Conservation (phyloP, 345 rosid species). For the Citrus mangshanensis region DNA sequence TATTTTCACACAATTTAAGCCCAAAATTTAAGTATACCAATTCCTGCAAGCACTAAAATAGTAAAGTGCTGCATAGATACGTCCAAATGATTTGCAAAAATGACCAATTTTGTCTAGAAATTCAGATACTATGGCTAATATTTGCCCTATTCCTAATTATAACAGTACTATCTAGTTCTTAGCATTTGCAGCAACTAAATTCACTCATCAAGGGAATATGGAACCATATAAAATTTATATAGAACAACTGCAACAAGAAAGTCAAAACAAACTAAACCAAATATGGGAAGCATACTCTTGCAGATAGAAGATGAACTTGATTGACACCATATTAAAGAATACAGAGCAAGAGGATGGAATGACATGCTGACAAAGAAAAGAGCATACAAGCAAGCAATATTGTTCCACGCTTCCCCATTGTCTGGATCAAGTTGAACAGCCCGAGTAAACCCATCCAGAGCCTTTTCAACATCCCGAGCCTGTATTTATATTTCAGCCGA, state of each 20-base stretch:
- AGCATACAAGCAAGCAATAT: slow-evolving; percentile 92
- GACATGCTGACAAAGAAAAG: background rate
- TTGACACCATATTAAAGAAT: background rate
- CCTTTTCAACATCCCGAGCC: slow-evolving; percentile 88
- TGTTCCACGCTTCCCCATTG: slow-evolving; percentile 98
- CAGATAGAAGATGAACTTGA: background rate
- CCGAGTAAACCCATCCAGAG: slow-evolving; percentile 80
- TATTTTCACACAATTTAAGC: background rate
- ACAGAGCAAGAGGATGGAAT: background rate
- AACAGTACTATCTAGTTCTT: background rate
- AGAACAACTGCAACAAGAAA: background rate
- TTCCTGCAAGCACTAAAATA: background rate
- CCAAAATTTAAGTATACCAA: background rate
- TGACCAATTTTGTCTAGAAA: background rate
- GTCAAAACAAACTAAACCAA: background rate
- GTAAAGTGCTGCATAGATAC: background rate
- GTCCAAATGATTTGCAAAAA: background rate
- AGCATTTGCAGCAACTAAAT: background rate
- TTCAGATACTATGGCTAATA: background rate
- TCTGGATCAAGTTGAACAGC: slow-evolving; percentile 98
- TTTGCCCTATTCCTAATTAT: background rate
- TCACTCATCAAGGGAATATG: background rate
- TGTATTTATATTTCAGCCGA: slow-evolving; percentile 24
- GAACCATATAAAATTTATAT: background rate
- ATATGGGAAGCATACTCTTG: background rate